Evolutionary conservation across 1,139 yeast genomes (phyloP).

Genomic region (Nematodospora anomalae): DNA sequence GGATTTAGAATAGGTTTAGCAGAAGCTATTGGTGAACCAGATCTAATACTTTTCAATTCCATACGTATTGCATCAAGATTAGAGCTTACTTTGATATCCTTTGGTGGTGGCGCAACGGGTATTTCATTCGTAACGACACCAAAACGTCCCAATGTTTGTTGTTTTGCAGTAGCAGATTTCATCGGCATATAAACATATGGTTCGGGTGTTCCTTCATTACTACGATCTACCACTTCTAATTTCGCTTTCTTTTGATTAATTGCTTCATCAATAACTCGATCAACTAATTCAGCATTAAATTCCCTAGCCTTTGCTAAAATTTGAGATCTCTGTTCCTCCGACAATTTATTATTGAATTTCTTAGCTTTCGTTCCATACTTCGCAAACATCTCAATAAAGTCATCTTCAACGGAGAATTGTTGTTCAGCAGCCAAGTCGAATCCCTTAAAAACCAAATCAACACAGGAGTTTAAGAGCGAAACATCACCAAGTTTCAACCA

Average conservation of each 20-base stretch:
- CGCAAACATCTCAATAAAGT: slow-evolving; percentile 52
- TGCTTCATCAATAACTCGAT: slow-evolving; percentile 47
- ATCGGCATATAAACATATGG: slow-evolving; percentile 9
- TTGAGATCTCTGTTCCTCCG: slow-evolving; percentile 57
- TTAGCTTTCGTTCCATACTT: slow-evolving; percentile 67
- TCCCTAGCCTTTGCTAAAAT: slow-evolving; percentile 57
- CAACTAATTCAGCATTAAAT: slow-evolving; percentile 55
- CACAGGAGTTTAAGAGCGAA: slow-evolving; percentile 73
- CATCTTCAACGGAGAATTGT: slow-evolving; percentile 46
- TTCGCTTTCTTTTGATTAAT: slow-evolving; percentile 27
- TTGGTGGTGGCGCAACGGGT: slow-evolving; percentile 42
- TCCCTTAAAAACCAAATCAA: slow-evolving; percentile 64
- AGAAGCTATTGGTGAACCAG: slow-evolving; percentile 10
- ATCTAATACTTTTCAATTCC: slow-evolving; percentile 32
- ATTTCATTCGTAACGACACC: slow-evolving; percentile 41
- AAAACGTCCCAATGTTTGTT: slow-evolving; percentile 51
- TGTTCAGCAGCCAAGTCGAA: slow-evolving; percentile 62
- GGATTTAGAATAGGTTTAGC: slow-evolving; percentile 39
- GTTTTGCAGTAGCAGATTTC: slow-evolving; percentile 23
- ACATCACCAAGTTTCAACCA: slow-evolving; percentile 84
- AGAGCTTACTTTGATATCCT: slow-evolving; percentile 31
- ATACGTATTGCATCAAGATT: slow-evolving; percentile 43
- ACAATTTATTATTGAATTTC: slow-evolving; percentile 62
- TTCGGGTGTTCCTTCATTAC: slow-evolving; percentile 9
- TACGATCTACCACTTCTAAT: slow-evolving; percentile 4